phyloP scores from a whole-genome alignment of 352 stramenopile genomes.

The Globisporangium heterothallicum region DNA sequence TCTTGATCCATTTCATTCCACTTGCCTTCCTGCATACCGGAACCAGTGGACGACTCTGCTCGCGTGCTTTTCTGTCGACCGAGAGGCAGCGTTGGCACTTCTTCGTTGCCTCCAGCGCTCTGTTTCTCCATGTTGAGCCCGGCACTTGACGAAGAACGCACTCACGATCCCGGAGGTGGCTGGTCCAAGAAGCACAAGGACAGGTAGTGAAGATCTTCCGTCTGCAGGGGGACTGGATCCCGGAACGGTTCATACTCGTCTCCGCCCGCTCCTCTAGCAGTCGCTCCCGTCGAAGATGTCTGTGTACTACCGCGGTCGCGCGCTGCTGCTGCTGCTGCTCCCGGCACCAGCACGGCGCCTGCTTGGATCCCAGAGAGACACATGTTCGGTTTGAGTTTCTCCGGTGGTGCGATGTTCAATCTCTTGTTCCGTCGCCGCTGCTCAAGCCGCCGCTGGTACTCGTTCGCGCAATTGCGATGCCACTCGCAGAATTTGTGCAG shows the following conservation, averaged over 20 bases:
- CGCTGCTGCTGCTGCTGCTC: not conserved
- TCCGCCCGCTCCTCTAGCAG: not conserved
- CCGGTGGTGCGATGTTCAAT: constrained; percentile 19
- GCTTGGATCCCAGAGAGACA: constrained; percentile 6
- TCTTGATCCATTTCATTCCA: no score
- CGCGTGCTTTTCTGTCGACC: no score
- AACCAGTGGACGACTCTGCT: no score
- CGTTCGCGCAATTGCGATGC: constrained; percentile 65
- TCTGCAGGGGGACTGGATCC: constrained; percentile 28
- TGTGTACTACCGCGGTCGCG: no score
- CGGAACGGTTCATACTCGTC: constrained; percentile 33
- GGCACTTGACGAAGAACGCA: not conserved
- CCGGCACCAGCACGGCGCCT: not conserved
- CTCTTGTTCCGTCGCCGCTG: constrained; percentile 27
- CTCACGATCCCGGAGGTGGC: not conserved
- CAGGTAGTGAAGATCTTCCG: constrained; percentile 32
- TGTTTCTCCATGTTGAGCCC: not conserved
- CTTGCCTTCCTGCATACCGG: no score
- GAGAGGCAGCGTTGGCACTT: no score
- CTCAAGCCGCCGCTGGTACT: constrained; percentile 71
- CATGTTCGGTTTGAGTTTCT: constrained; percentile 4
- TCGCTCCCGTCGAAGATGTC: no score
- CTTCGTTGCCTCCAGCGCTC: no score
- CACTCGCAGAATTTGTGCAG: constrained; percentile 73
- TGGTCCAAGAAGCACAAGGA: constrained; percentile 5